Percentiles rank a stretch among this genome's conserved stretches.
Evolutionary conservation across 2,329 filamentous ascomycete genomes (phyloP).

Genomic region (Aspergillus sojae): DNA sequence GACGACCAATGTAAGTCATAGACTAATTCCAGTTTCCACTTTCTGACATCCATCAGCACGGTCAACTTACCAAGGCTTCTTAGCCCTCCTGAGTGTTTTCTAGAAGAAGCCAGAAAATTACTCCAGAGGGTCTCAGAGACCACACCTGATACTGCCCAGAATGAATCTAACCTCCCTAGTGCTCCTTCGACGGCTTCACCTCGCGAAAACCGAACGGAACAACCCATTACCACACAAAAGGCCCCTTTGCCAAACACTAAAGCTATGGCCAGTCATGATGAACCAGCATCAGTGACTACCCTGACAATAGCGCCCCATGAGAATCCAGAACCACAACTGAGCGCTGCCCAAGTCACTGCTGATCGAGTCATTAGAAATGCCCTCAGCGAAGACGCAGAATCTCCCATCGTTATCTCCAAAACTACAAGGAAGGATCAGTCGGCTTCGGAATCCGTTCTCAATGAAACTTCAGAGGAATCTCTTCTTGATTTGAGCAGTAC

Average conservation of each 20-base stretch:
- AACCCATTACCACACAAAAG: neutral
- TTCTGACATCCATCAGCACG: constrained; percentile 9
- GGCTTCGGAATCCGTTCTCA: neutral
- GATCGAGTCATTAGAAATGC: too few species aligned
- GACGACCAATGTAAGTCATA: constrained; percentile 24
- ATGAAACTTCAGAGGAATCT: neutral
- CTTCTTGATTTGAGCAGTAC: constrained; percentile 26
- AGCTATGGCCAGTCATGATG: neutral
- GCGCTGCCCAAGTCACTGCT: neutral
- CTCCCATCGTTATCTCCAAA: neutral
- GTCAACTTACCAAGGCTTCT: constrained; percentile 14
- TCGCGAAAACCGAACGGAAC: neutral
- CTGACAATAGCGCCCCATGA: neutral
- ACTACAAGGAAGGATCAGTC: neutral
- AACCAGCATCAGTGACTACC: neutral
- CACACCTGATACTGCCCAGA: neutral
- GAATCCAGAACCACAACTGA: neutral
- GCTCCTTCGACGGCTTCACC: neutral
- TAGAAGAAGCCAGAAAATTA: constrained; percentile 18
- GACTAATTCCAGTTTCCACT: neutral
- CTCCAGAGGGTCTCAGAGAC: constrained; percentile 5
- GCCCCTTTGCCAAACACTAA: neutral
- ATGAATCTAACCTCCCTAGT: constrained; percentile 11
- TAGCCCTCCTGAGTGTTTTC: constrained; percentile 20
- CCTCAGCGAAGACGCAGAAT: neutral